These are phyloP conservation scores for Suhomyces tanzawaensis DNA, from an alignment of 805 yeast genomes.

Conservation along the genomic window DNA sequence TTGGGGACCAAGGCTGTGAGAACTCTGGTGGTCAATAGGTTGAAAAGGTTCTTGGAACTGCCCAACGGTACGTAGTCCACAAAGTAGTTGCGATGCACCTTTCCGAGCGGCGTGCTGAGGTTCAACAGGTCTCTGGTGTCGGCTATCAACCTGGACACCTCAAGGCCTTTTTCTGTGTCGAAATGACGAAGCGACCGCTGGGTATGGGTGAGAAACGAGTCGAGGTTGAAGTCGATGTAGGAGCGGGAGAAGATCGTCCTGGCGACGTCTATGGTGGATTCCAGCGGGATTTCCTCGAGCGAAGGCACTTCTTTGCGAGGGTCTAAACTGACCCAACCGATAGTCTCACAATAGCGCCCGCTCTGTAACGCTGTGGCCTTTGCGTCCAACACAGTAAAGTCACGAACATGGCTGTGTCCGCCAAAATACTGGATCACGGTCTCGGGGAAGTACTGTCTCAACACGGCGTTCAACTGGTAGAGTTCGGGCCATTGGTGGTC, in stretches of 20 bases:
- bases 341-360: constrained; percentile 89
- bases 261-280: neutral
- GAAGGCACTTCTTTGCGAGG: neutral
- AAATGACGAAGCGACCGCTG: constrained; percentile 34
- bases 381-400: constrained; percentile 67
- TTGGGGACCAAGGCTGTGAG: constrained; percentile 44
- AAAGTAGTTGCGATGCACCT: constrained; percentile 64
- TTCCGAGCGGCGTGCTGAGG: constrained; percentile 58
- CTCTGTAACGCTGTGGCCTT: constrained; percentile 80
- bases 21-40: constrained; percentile 56
- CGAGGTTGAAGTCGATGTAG: constrained; percentile 78
- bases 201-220: constrained; percentile 68
- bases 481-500: constrained; percentile 54
- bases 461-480: constrained; percentile 40
- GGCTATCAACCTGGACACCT: constrained; percentile 44
- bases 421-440: constrained; percentile 82
- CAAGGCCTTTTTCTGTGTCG: constrained; percentile 54
- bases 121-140: constrained; percentile 46
- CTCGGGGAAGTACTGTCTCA: constrained; percentile 60
- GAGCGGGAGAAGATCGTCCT: constrained; percentile 47
- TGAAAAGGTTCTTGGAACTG: constrained; percentile 50
- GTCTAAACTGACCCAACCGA: constrained; percentile 78
- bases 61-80: constrained; percentile 62
- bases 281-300: constrained; percentile 8
- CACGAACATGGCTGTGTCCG: constrained; percentile 92